These are phyloP conservation scores for Debaryomyces prosopidis DNA, from an alignment of 805 yeast genomes.

Conservation along the genomic window DNA sequence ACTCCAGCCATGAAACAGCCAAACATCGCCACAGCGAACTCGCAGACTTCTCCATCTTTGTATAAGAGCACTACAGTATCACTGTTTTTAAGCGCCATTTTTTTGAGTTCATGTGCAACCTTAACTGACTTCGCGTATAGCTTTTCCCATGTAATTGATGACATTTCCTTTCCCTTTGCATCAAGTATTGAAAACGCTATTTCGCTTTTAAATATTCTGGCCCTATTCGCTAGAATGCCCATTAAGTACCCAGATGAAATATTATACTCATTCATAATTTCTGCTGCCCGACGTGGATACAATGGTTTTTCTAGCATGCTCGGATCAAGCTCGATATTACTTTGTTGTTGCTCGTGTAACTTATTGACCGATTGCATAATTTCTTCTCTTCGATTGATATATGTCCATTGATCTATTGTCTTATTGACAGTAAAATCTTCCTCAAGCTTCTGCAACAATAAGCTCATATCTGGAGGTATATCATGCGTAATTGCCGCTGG, in stretches of 20 bases:
- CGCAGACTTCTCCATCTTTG: constrained; percentile 79
- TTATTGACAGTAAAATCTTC: constrained; percentile 42
- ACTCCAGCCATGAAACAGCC: constrained; percentile 94
- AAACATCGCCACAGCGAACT: constrained; percentile 79
- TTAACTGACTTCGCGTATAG: constrained; percentile 80
- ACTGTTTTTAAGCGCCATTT: constrained; percentile 70
- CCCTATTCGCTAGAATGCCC: constrained; percentile 71
- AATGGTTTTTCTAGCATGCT: constrained; percentile 56
- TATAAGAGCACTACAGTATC: constrained; percentile 85
- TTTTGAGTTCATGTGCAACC: constrained; percentile 82
- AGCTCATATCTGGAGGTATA: constrained; percentile 47
- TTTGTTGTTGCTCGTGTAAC: constrained; percentile 33
- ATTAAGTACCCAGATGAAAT: constrained; percentile 51
- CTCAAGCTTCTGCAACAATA: constrained; percentile 41
- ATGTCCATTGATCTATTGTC: constrained; percentile 48
- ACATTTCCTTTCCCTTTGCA: constrained; percentile 75
- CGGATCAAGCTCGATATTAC: constrained; percentile 26
- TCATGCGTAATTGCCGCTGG: constrained; percentile 26
- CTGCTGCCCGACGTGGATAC: constrained; percentile 53
- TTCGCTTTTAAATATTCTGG: constrained; percentile 58
- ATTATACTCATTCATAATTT: constrained; percentile 13
- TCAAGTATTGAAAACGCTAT: constrained; percentile 74
- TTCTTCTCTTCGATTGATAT: constrained; percentile 45
- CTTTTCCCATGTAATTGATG: constrained; percentile 85
- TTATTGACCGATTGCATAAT: constrained; percentile 38